Base-by-base conservation (phyloP, 164 flowering plant species). In the Magnolia kwangsiensis region DNA sequence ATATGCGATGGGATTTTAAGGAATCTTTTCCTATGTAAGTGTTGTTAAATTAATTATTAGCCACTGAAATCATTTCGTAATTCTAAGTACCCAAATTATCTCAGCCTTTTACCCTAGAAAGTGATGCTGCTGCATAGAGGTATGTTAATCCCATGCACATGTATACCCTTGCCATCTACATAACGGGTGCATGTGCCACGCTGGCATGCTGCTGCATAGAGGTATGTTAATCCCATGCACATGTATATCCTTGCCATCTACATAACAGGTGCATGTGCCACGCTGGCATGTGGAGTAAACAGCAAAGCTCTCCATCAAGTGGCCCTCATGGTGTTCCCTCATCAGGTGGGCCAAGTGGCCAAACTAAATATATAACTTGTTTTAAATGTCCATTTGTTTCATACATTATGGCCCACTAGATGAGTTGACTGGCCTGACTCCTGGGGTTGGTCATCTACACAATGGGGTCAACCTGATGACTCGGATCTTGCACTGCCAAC, bases 1-100 rank as follows among this genome's bases (percentile, higher is more conserved):
- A 74, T 92, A 50, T 95, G 98, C 75, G 98, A 93, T 83, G 96
- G 98, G 50, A 85, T 91, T 71, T 80, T 93, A 78, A 88, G 96
- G 85, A 95, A 89, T 83, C 81, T 93, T 31, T 95, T 91, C 74
- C 71, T 93, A 74, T 95, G 97, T 95, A 87, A 86, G 94, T 82
- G 58, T 45, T 70, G 19, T 70, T 70, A 21, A 8, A 49, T 7
- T 4, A 10, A 64, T 64, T 21, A 64, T 64, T 64, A 10, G 23
- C 21, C 8, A 19, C 23, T 64, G 23, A 21, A 21, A 45, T 69
- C 21, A 14, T 14, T 11, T 8, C n/a, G 0, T 69, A 45, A n/a
- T 11, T 69, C 18, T 3, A 8, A 55, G 18, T 10, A 11, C 1
- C 11, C 3, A 55, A 55, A 55, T 55, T 2, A 55, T 16, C 18